Base-by-base conservation (phyloP, 106 monocot species). In the Hemerocallis citrina region DNA sequence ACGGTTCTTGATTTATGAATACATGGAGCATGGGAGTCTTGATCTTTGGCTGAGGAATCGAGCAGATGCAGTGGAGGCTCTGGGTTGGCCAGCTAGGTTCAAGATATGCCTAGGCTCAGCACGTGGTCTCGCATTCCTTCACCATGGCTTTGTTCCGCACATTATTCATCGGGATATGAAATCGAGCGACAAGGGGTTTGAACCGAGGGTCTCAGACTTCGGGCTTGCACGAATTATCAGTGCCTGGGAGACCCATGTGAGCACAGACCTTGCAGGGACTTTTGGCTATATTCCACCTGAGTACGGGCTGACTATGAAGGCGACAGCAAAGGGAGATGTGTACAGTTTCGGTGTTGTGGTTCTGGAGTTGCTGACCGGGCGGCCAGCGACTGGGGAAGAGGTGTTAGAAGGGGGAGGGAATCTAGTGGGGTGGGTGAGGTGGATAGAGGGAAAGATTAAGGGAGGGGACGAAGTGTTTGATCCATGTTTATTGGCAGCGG, bases 151-250 rank as follows among this genome's bases (percentile, higher is more conserved):
- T 57, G 89, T 80, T 22, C 93, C 93, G 10, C 93, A 89, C 59
- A 94, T 94, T 38, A 89, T 94, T 31, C 93, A 94, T 71, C 55
- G 93, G 6, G 93, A 89, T 72, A 89, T 94, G 85, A 94, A 94
- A 23, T 89, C 93, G 2, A 94, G 93, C 80, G 89, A 89, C 37
- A 23, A 74, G 66, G 59, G 70, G 28, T 94, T 94, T 24, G 80
- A 89, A 63, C 77, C 93, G 1, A 74, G 89, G 59, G 93, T 94
- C 6, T 77, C 89, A 1, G 93, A 94, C 36, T 94, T 94, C 42
- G 93, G 93, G 7, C 78, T 94, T 3, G 89, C 93, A 14, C 68
- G 93, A 6, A 78, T 94, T 22, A 94, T 94, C 51, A 83, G 89
- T 48, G 85, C 93, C 2, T 94, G 80, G 23, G 83, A 89, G 72